phyloP scores from a whole-genome alignment of 1,284 basidiomycete species.

The Flammula alnicola region DNA sequence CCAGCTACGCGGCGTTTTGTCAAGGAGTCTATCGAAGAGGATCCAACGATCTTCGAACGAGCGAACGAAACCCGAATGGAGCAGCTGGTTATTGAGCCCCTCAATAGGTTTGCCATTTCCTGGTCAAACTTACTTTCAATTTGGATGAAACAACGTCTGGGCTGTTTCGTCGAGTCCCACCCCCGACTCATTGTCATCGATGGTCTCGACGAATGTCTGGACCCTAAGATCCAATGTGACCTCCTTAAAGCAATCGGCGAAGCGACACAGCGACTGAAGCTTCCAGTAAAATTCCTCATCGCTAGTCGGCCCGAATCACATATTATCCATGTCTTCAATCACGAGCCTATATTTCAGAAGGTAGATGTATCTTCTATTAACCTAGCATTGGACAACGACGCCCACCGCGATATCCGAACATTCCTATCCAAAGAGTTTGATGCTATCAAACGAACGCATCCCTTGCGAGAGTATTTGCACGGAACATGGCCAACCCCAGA shows the following conservation, averaged over 20 bases:
- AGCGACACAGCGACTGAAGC: background rate
- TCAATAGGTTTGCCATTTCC: too few species aligned
- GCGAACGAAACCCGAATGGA: conserved; percentile 6
- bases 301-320: conserved; percentile 21
- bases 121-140: too few species aligned
- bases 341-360: background rate
- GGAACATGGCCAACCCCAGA: conserved; percentile 17
- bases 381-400: conserved; percentile 12
- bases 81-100: background rate
- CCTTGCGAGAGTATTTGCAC: conserved; percentile 11
- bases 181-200: conserved; percentile 15
- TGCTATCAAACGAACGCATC: conserved; percentile 12
- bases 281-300: conserved; percentile 14
- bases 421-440: conserved; percentile 17
- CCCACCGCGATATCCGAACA: conserved; percentile 15
- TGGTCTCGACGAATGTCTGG: conserved; percentile 22
- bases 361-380: too few species aligned
- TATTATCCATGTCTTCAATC: conserved; percentile 10
- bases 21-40: background rate
- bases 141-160: too few species aligned
- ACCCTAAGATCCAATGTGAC: background rate
- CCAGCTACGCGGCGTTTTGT: background rate
- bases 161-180: too few species aligned
- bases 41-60: conserved; percentile 14
- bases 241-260: conserved; percentile 7